phyloP scores from a whole-genome alignment of 192 early-diverging fungal genomes.

The Dissophora globulifera region DNA sequence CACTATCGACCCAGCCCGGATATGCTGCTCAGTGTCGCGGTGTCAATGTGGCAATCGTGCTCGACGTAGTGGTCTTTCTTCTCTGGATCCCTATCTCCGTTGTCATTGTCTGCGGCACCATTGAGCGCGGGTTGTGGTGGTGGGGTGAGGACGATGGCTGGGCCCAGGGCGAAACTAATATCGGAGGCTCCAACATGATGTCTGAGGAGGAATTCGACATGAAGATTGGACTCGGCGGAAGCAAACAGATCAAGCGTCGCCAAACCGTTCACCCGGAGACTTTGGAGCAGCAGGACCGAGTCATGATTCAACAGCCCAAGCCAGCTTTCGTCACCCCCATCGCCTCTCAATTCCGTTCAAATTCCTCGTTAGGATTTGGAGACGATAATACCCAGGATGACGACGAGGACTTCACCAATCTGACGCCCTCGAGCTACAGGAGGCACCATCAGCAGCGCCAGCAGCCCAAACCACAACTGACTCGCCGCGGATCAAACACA shows the following conservation, averaged over 20 bases:
- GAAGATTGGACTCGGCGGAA: slow-evolving; percentile 43
- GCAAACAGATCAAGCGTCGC: slow-evolving; percentile 29
- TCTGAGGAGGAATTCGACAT: slow-evolving; percentile 53
- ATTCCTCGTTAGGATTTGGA: neutral
- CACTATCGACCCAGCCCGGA: slow-evolving; percentile 3
- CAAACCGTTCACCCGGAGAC: slow-evolving; percentile 42
- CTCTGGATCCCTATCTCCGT: slow-evolving; percentile 51
- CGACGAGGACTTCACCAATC: slow-evolving; percentile 22
- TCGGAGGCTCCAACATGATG: slow-evolving; percentile 47
- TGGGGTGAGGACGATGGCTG: slow-evolving; percentile 53
- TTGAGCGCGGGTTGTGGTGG: slow-evolving; percentile 52
- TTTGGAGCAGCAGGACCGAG: slow-evolving; percentile 2
- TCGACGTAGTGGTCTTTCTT: slow-evolving; percentile 31
- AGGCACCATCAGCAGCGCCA: slow-evolving; percentile 45
- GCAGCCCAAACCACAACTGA: slow-evolving; percentile 22
- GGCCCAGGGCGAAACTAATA: slow-evolving; percentile 23
- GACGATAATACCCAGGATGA: neutral
- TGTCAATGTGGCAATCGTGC: slow-evolving; percentile 37
- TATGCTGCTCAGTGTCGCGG: slow-evolving; percentile 34
- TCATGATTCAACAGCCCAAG: slow-evolving; percentile 48
- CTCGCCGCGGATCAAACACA: slow-evolving; percentile 15
- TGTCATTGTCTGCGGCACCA: slow-evolving; percentile 50
- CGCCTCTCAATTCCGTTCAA: slow-evolving; percentile 49
- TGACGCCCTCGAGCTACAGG: slow-evolving; percentile 45
- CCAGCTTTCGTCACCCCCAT: slow-evolving; percentile 47